Percentiles rank a stretch among this genome's conserved stretches.
Conservation (phyloP, 768 basidiomycete species). For the Tricholoma furcatifolium region DNA sequence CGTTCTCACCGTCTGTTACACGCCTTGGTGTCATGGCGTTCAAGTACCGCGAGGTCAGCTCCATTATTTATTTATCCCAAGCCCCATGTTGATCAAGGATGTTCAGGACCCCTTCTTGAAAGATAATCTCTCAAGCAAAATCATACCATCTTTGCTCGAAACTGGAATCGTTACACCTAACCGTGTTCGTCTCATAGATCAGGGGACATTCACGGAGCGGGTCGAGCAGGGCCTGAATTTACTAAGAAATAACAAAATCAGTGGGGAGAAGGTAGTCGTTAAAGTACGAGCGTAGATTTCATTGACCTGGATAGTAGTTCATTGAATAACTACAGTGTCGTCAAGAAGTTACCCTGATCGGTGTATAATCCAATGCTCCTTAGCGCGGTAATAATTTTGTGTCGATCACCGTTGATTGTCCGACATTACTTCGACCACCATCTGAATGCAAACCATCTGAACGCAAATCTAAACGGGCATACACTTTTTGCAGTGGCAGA, state of each 20-base stretch:
- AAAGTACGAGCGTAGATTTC: slow-evolving; percentile 23
- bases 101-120: slow-evolving; percentile 36
- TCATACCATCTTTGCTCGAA: slow-evolving; percentile 41
- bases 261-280: slow-evolving; percentile 50
- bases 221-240: slow-evolving; percentile 40
- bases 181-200: slow-evolving; percentile 36
- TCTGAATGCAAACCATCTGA: too few species aligned
- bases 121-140: slow-evolving; percentile 44
- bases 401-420: too few species aligned
- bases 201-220: slow-evolving; percentile 42
- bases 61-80: background rate
- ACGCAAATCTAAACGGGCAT: too few species aligned
- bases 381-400: too few species aligned
- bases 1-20: slow-evolving; percentile 35
- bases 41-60: slow-evolving; percentile 36
- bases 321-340: too few species aligned
- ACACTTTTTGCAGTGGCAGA: too few species aligned
- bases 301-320: too few species aligned
- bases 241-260: slow-evolving; percentile 45
- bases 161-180: slow-evolving; percentile 40
- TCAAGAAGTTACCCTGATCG: too few species aligned
- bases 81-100: background rate
- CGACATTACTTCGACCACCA: too few species aligned
- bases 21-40: slow-evolving; percentile 41
- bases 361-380: too few species aligned